Conservation (phyloP, 768 basidiomycete genomes). For the Paxillus ammoniavirescens region DNA sequence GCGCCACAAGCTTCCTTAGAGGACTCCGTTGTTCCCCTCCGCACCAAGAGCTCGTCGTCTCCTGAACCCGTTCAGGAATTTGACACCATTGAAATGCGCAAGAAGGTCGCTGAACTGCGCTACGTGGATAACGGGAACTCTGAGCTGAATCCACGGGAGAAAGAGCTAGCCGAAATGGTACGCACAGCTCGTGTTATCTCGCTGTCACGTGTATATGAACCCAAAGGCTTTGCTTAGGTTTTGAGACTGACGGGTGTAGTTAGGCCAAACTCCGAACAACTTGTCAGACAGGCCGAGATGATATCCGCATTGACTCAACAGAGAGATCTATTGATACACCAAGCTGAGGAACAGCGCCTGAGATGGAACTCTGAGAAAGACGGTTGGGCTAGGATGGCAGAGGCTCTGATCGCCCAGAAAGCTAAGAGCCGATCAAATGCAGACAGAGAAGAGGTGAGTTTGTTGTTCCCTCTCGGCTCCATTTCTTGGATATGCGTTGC, state of each 20-base stretch:
- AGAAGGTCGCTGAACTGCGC: slow-evolving; percentile 44
- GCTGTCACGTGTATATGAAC: slow-evolving; percentile 1
- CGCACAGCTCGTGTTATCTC: slow-evolving; percentile 18
- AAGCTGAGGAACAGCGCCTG: slow-evolving; percentile 55
- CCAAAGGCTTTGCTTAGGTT: slow-evolving; percentile 35
- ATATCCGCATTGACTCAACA: slow-evolving; percentile 58
- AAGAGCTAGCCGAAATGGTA: slow-evolving; percentile 60
- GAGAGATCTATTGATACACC: slow-evolving; percentile 53
- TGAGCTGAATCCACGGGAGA: slow-evolving; percentile 38
- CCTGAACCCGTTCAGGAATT: slow-evolving; percentile 42
- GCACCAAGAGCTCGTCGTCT: slow-evolving; percentile 25
- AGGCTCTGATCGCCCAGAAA: slow-evolving; percentile 56
- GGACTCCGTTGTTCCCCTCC: slow-evolving; percentile 21
- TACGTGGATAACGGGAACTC: slow-evolving; percentile 21
- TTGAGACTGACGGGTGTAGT: slow-evolving; percentile 43
- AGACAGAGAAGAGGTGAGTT: slow-evolving; percentile 45
- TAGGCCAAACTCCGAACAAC: slow-evolving; percentile 43
- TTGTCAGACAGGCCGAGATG: slow-evolving; percentile 59
- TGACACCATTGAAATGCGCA: slow-evolving; percentile 51
- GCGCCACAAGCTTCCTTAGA: slow-evolving; percentile 23
- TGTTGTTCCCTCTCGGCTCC: not conserved
- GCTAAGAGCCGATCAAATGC: slow-evolving; percentile 37
- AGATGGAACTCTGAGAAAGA: slow-evolving; percentile 64
- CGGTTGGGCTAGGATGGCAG: slow-evolving; percentile 64
- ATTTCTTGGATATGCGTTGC: not conserved